Evolutionary conservation across 176 grass and related monocot species (phyloP), one percentile per base, ranked within the genome.

Genomic region (Cocos nucifera): DNA sequence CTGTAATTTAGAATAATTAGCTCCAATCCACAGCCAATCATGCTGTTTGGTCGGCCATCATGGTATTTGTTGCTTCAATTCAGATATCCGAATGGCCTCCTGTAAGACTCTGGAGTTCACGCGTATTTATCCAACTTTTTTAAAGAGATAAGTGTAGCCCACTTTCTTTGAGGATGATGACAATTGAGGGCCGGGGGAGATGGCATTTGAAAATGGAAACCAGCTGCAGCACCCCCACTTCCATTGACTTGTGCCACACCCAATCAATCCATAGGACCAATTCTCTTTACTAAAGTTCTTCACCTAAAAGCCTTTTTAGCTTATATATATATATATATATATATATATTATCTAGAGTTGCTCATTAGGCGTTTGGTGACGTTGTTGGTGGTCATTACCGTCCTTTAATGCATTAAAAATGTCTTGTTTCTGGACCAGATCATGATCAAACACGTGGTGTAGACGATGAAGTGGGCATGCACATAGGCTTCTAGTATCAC

Each of bases 91-190:
- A 44, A 44, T 44, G 35, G 35, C 7, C 35, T 44, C 35, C 10
- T 44, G 10, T 44, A 12, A 44, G 10, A 1, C 12, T 44, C 10
- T 12, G 35, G 35, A 44, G 35, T 44, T 14, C 10, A 44, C 35
- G 8, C 35, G 35, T 12, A 44, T 44, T 44, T 44, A 44, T 44
- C 35, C 35, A 12, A 44, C 35, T 44, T 44, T 44, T 12, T 44
- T 9, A 48, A 63, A 52, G 17, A 50, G 59, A 62, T 51, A 57
- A 66, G 65, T 74, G 73, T 80, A 80, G 71, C 50, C 77, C 83
- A 80, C 83, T 80, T 57, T 55, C 32, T 64, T 0, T 48, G 61
- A 54, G 14, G 77, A 86, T 51, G 44, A 59, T 62, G 78, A 89
- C 56, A 73, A 62, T 44, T 53, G 26, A 57, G 54, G 63, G n/a